Evolutionary conservation across 305 asterid species (phyloP).

Genomic region (Solanum chacoense): DNA sequence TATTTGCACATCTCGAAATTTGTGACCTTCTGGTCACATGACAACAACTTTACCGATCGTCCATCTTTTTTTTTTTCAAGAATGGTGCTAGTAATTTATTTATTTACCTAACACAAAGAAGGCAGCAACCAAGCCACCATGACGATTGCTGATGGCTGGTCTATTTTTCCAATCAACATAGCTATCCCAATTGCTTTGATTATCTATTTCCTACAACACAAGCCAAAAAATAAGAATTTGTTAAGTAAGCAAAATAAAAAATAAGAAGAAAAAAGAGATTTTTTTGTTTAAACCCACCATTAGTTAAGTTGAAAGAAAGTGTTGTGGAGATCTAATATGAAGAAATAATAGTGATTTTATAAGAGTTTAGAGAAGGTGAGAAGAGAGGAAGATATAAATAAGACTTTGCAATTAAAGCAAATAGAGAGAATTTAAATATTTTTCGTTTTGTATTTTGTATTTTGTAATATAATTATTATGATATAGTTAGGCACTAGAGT

Average conservation of each 20-base stretch:
- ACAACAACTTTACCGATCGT: neutral
- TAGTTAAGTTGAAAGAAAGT: slow-evolving; percentile 5
- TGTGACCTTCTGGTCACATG: neutral
- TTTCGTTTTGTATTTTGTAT: neutral
- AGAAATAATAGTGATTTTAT: slow-evolving; percentile 5
- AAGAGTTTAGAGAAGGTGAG: slow-evolving; percentile 11
- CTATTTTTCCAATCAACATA: slow-evolving; percentile 73
- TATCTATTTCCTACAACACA: slow-evolving; percentile 49
- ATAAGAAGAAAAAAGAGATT: too few species aligned
- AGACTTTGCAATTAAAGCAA: neutral
- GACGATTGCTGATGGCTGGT: slow-evolving; percentile 47
- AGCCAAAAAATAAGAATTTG: too few species aligned
- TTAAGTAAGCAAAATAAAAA: neutral
- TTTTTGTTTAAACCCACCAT: slow-evolving; percentile 25
- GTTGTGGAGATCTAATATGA: neutral
- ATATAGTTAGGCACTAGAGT: neutral
- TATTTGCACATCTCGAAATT: neutral
- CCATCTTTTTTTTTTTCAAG: neutral
- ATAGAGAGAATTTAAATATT: neutral
- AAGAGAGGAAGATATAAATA: neutral
- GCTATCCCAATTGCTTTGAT: slow-evolving; percentile 57
- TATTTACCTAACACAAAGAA: slow-evolving; percentile 64
- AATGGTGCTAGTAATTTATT: neutral
- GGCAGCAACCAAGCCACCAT: slow-evolving; percentile 83
- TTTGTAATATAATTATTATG: neutral